phyloP scores from a whole-genome alignment of 179 eudicot species.

The Beta lomatogona region DNA sequence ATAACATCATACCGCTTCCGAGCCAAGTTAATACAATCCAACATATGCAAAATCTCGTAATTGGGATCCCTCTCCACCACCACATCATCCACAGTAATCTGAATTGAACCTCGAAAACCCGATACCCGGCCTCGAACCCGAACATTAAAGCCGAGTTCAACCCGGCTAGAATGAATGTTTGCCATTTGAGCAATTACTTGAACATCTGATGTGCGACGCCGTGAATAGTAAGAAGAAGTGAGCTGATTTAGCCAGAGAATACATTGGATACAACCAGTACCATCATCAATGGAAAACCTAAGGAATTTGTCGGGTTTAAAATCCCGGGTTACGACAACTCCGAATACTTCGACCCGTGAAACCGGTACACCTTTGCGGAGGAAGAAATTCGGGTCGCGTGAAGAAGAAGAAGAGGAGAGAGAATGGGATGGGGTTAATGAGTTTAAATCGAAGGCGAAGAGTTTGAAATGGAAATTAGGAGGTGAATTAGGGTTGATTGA shows the following conservation, averaged over 20 bases:
- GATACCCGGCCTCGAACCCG: conserved; percentile 73
- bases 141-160: conserved; percentile 51
- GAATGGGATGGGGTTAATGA: conserved; percentile 39
- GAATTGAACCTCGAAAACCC: conserved; percentile 58
- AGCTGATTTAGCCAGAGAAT: conserved; percentile 83
- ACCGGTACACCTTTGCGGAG: conserved; percentile 44
- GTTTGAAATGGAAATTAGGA: conserved; percentile 50
- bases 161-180: conserved; percentile 27
- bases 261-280: conserved; percentile 74
- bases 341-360: conserved; percentile 65
- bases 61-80: conserved; percentile 77
- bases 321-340: conserved; percentile 63
- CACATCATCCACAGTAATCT: conserved; percentile 81
- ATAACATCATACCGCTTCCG: conserved; percentile 46
- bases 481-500: conserved; percentile 20
- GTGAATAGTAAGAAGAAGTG: conserved; percentile 62
- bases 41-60: conserved; percentile 76
- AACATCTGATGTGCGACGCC: conserved; percentile 64
- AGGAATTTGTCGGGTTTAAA: conserved; percentile 63
- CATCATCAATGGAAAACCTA: conserved; percentile 73
- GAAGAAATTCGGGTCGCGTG: conserved; percentile 38
- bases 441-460: conserved; percentile 59
- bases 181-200: conserved; percentile 56
- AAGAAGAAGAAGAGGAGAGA: conserved; percentile 24
- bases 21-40: conserved; percentile 71